Conservation (phyloP, 1,284 basidiomycete genomes). For the Flammula alnicola region DNA sequence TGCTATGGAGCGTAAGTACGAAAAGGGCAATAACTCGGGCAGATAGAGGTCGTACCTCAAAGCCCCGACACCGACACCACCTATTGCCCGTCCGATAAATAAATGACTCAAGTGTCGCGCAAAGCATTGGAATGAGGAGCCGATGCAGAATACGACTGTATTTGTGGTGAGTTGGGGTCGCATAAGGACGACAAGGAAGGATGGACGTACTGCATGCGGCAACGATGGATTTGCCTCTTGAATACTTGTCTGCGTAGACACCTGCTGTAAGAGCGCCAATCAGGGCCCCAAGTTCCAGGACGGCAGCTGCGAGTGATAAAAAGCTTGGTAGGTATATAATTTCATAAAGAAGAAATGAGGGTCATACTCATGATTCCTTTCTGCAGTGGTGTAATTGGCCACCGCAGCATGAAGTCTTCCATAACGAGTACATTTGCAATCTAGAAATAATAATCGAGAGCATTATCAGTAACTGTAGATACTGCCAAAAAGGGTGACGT, state of each 20-base stretch:
- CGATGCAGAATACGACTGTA: constrained; percentile 77
- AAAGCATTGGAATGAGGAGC: constrained; percentile 69
- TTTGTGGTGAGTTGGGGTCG: too few species aligned
- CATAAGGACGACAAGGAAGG: too few species aligned
- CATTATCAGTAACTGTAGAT: background rate
- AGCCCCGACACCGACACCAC: constrained; percentile 80
- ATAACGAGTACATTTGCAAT: constrained; percentile 87
- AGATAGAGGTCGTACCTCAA: constrained; percentile 57
- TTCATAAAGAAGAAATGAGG: constrained; percentile 13
- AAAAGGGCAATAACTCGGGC: constrained; percentile 2
- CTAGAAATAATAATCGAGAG: constrained; percentile 39
- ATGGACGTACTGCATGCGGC: constrained; percentile 61
- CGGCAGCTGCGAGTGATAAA: constrained; percentile 55
- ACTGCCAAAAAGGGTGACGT: background rate
- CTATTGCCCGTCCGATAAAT: constrained; percentile 70
- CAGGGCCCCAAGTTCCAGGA: constrained; percentile 77
- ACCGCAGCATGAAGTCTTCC: constrained; percentile 68
- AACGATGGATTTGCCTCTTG: constrained; percentile 69
- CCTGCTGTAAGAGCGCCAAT: constrained; percentile 72
- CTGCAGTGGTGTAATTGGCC: constrained; percentile 72
- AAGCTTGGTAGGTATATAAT: background rate
- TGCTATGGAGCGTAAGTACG: constrained; percentile 45
- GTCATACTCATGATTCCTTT: constrained; percentile 78
- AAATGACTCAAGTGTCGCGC: constrained; percentile 61
- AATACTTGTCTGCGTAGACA: constrained; percentile 67